Percentiles rank a stretch among this genome's conserved stretches.
Evolutionary conservation across 768 basidiomycete species (phyloP).

Genomic region (Rhizopogon salebrosus): DNA sequence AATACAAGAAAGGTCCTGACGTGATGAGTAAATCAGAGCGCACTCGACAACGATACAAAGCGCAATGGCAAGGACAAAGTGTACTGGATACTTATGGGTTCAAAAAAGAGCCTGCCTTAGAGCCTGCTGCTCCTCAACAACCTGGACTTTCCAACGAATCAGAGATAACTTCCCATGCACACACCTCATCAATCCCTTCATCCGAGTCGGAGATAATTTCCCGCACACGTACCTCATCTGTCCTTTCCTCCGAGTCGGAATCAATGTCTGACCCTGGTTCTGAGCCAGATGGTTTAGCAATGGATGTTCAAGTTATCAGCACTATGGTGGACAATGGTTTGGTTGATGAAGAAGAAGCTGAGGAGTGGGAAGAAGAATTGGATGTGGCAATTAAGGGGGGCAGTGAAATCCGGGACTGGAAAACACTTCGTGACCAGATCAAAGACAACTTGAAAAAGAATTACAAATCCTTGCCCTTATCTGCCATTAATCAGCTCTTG

Average conservation of each 20-base stretch:
- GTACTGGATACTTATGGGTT: not conserved
- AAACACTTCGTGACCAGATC: constrained; percentile 23
- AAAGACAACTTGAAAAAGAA: constrained; percentile 26
- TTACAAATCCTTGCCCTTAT: constrained; percentile 13
- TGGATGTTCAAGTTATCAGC: too few relatives aligned
- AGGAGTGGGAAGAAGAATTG: constrained; percentile 20
- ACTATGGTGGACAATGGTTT: too few relatives aligned
- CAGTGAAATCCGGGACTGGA: constrained; percentile 19
- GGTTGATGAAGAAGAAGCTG: not conserved
- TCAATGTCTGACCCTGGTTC: too few relatives aligned
- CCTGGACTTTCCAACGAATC: too few relatives aligned
- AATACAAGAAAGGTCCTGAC: constrained; percentile 4
- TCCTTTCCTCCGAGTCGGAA: too few relatives aligned
- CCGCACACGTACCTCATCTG: too few relatives aligned
- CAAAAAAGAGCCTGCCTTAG: not conserved
- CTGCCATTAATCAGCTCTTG: constrained; percentile 13
- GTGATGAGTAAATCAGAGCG: not conserved
- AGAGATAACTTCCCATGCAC: too few relatives aligned
- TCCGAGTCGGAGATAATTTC: too few relatives aligned
- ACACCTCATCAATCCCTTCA: too few relatives aligned
- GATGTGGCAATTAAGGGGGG: constrained; percentile 7
- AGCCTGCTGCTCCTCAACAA: too few relatives aligned
- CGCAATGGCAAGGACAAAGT: not conserved
- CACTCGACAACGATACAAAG: not conserved
- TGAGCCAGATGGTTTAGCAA: too few relatives aligned